Base-by-base conservation (phyloP, 2,329 filamentous ascomycete species). In the Colletotrichum melonis region DNA sequence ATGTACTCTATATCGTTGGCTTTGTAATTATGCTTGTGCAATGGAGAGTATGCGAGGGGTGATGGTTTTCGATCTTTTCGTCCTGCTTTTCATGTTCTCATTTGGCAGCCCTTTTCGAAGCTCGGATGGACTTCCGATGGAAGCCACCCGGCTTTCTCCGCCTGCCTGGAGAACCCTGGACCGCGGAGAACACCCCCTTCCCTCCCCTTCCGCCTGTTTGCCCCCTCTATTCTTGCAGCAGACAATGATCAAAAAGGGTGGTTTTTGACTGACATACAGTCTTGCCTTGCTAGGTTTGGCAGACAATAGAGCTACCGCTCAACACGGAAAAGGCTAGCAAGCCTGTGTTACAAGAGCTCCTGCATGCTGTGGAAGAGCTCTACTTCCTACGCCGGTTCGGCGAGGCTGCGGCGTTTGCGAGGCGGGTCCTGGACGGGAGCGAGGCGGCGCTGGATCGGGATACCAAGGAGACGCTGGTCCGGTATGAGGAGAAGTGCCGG, bases 341-440 rank as follows among this genome's bases (percentile, higher is more conserved):
- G 76, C 84, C 84, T 55, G 82, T 85, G 42, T 81, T 84, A 1
- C 88, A 90, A 75, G 84, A 87, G n/a, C 76, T 88, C 11, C 72
- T 90, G 24, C 88, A 90, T 76, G 89, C 88, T 0, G 86, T 88
- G 8, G 88, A 90, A 77, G 89, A 91, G 79, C 81, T 90, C 57
- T 90, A 90, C 76, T 90, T 88, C 78, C 87, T 87, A 75, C 80
- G 83, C 6, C 80, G 84, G 42, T 90, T 84, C 70, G 78, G 79
- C 1, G 84, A 88, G 67, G 88, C 84, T 2, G 80, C 83, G n/a
- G 76, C 77, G 12, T 84, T 90, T 57, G 79, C 85, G 6, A 68
- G 76, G 2, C 75, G 77, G 5, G 79, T 86, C 0, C 77, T 88
- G 6, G 78, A 78, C 5, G 77, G 76, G 8, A 78, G 75, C 16